Evolutionary conservation across 2,329 filamentous ascomycete genomes (phyloP), one percentile per base, ranked within the genome.

Genomic region (Aspergillus jensenii): DNA sequence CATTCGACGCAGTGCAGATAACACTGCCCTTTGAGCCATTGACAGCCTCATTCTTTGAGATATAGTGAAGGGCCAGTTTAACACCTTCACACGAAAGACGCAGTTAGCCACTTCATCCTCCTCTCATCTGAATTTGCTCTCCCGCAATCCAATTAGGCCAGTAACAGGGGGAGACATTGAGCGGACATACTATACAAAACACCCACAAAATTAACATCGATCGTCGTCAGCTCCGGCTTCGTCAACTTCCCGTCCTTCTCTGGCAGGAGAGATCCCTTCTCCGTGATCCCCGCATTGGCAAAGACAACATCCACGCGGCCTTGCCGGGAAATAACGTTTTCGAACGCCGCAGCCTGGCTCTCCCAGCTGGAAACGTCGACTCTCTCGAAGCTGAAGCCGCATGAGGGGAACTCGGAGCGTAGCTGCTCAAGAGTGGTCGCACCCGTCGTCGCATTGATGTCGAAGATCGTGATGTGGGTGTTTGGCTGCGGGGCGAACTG

Each of bases 1-100:
- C 81, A 64, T 82, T 83, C 4, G 81, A 83, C 0, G 81, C 77
- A 0, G 82, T 84, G 71, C 81, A 83, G 51, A 84, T 74, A 43
- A 84, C 81, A 6, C 72, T 74, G 0, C 81, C 80, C 25, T 74
- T 71, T n/a, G 74, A 63, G 67, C 43, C 50, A 14, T 59, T 65
- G 56, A 70, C 58, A 1, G 69, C 63, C 3, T 56, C 47, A 53
- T 81, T 82, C 63, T 78, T 80, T 21, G 73, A 70, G 69, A 84
- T 79, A 59, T 84, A 84, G 61, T 82, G 75, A 7, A 75, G 73
- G 0, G 75, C 81, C 11, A 84, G 67, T 61, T 82, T 81, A 23
- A 82, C 74, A 7, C 79, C 80, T 83, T 35, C 27, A 41, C 27
- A 31, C 8, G 27, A 31, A 31, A 31, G 56, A 53, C 9, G 6